A percentile compares a stretch with the other conserved stretches of the same genome.
Conservation (phyloP, 2,329 filamentous ascomycete genomes). For the Cytospora chrysosperma region DNA sequence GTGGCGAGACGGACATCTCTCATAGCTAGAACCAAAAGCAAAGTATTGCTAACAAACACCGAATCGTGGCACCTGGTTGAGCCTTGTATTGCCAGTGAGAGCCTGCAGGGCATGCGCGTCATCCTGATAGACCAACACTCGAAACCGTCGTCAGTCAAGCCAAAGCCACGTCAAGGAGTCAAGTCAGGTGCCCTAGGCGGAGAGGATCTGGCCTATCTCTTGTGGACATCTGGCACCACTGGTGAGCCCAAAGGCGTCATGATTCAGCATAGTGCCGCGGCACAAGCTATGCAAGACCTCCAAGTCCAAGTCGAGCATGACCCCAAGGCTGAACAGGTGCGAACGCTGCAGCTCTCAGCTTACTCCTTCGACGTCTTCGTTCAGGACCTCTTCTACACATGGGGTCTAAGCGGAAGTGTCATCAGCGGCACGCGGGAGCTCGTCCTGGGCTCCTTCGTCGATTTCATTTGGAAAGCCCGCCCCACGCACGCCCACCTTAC, state of each 20-base stretch:
- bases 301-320: constrained; percentile 36
- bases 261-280: constrained; percentile 35
- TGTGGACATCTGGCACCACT: constrained; percentile 37
- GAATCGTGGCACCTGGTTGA: constrained; percentile 26
- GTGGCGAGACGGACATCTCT: constrained; percentile 38
- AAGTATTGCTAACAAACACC: constrained; percentile 32
- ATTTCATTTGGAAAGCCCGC: constrained; percentile 9
- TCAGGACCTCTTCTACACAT: constrained; percentile 65
- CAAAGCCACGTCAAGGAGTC: constrained; percentile 16
- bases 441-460: constrained; percentile 50
- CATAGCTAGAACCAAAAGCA: constrained; percentile 36
- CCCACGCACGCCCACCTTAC: constrained; percentile 15
- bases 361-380: constrained; percentile 38
- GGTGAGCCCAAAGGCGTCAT: constrained; percentile 37
- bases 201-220: constrained; percentile 33
- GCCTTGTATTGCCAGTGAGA: constrained; percentile 28
- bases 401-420: constrained; percentile 59
- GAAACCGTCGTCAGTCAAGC: not conserved
- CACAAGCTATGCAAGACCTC: constrained; percentile 37
- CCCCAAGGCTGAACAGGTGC: constrained; percentile 19
- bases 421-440: constrained; percentile 57
- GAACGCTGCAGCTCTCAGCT: constrained; percentile 13
- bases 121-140: constrained; percentile 33
- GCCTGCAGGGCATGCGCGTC: constrained; percentile 30
- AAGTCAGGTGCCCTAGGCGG: not conserved